These are phyloP conservation scores for Boletellus ananiceps DNA, from an alignment of 768 basidiomycete genomes.

Conservation along the genomic window DNA sequence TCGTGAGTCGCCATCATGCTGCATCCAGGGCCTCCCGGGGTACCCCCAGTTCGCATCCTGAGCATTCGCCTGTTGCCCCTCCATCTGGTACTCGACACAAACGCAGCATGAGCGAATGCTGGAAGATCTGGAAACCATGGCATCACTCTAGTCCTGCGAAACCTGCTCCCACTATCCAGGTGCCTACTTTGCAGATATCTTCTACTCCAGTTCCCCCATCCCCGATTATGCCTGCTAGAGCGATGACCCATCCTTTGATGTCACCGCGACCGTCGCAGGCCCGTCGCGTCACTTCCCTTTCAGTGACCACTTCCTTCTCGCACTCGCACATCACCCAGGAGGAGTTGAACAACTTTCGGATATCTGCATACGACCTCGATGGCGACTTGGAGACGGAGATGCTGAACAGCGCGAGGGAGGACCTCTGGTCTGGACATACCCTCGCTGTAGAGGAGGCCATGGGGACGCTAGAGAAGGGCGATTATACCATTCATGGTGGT, in stretches of 20 bases:
- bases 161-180: not conserved
- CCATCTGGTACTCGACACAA: not conserved
- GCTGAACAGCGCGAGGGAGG: constrained; percentile 21
- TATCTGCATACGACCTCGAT: constrained; percentile 26
- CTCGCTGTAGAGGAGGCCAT: constrained; percentile 10
- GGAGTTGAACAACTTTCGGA: constrained; percentile 17
- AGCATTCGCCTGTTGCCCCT: constrained; percentile 2
- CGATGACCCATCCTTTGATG: not conserved
- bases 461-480: constrained; percentile 3
- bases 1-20: constrained; percentile 18
- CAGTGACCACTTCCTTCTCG: constrained; percentile 20
- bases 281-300: constrained; percentile 20
- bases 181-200: constrained; percentile 3
- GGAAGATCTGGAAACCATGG: constrained; percentile 20
- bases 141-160: not conserved
- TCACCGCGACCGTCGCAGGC: constrained; percentile 7
- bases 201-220: not conserved
- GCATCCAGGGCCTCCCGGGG: constrained; percentile 1
- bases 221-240: not conserved
- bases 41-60: not conserved
- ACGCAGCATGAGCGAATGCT: constrained; percentile 4
- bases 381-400: constrained; percentile 24
- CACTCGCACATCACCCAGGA: constrained; percentile 25
- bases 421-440: constrained; percentile 10
- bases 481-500: constrained; percentile 6